phyloP scores from a whole-genome alignment of 2,329 filamentous ascomycete genomes.

The Phyllosticta citribraziliensis region DNA sequence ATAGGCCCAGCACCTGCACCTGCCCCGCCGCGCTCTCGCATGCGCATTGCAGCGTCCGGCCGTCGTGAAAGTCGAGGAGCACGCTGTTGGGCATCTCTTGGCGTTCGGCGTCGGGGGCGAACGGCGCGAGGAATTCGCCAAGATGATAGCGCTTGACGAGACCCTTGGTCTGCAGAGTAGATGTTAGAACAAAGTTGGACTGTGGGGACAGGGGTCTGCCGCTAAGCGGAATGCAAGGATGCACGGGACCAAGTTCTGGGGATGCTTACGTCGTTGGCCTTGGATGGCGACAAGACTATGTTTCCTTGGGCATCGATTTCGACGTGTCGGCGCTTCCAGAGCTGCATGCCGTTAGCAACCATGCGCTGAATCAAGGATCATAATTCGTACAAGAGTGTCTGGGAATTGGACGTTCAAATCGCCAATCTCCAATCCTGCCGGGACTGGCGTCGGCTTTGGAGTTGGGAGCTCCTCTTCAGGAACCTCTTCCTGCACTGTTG shows the following conservation, averaged over 20 bases:
- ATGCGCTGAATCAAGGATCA: not conserved
- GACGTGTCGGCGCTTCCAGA: slow-evolving; percentile 92
- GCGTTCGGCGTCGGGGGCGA: slow-evolving; percentile 77
- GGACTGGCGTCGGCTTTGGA: slow-evolving; percentile 16
- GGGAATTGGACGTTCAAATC: slow-evolving; percentile 97
- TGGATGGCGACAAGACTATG: slow-evolving; percentile 65
- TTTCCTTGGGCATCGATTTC: slow-evolving; percentile 76
- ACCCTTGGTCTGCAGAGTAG: slow-evolving; percentile 34
- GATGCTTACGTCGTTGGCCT: slow-evolving; percentile 41
- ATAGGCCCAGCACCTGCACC: slow-evolving; percentile 20
- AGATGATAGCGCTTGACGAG: slow-evolving; percentile 75
- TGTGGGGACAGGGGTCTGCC: slow-evolving; percentile 24
- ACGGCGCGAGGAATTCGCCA: slow-evolving; percentile 69
- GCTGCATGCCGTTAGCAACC: slow-evolving; percentile 24
- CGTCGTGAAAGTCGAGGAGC: slow-evolving; percentile 52
- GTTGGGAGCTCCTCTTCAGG: slow-evolving; percentile 16
- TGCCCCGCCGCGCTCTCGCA: slow-evolving; percentile 27
- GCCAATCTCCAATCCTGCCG: slow-evolving; percentile 59
- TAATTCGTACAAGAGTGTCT: slow-evolving; percentile 59
- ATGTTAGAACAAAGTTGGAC: slow-evolving; percentile 13
- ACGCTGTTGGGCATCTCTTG: slow-evolving; percentile 89
- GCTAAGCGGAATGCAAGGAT: slow-evolving; percentile 14
- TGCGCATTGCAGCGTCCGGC: slow-evolving; percentile 53
- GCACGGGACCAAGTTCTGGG: not conserved
- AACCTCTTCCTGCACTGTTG: slow-evolving; percentile 29